Conservation (phyloP, 2,329 filamentous ascomycete species). For the Myriosclerotinia scirpicola region DNA sequence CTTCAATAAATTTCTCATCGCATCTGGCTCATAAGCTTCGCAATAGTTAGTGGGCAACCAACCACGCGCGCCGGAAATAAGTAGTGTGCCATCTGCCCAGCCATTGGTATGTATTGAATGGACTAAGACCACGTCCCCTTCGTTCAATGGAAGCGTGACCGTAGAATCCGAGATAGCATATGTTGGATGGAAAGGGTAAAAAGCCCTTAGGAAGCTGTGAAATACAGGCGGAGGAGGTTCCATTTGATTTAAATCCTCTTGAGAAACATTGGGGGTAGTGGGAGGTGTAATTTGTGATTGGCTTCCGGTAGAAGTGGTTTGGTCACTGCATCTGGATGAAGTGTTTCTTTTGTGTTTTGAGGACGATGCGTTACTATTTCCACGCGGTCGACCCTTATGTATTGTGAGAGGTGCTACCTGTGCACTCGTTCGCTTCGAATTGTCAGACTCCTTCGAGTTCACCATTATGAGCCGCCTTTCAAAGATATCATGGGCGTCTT, state of each 20-base stretch:
- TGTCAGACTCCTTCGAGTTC: constrained; percentile 35
- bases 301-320: constrained; percentile 33
- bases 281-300: constrained; percentile 70
- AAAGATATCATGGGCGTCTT: constrained; percentile 20
- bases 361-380: constrained; percentile 41
- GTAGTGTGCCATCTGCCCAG: constrained; percentile 93
- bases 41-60: constrained; percentile 99
- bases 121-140: constrained; percentile 89
- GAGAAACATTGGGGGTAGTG: constrained; percentile 68
- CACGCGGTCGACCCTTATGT: constrained; percentile 46
- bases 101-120: constrained; percentile 98
- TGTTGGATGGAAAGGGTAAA: constrained; percentile 85
- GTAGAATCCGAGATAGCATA: constrained; percentile 77
- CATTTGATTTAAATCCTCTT: constrained; percentile 51
- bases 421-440: constrained; percentile 52
- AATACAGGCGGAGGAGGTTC: constrained; percentile 64
- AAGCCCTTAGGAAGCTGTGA: constrained; percentile 91
- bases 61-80: constrained; percentile 81
- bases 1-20: constrained; percentile 81
- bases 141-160: constrained; percentile 82
- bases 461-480: constrained; percentile 36
- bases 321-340: constrained; percentile 43
- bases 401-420: constrained; percentile 61
- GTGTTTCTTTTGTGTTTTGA: constrained; percentile 46
- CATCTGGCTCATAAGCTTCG: constrained; percentile 86